Conservation (phyloP, 2,329 filamentous ascomycete genomes). For the Chrysosporium queenslandicum region DNA sequence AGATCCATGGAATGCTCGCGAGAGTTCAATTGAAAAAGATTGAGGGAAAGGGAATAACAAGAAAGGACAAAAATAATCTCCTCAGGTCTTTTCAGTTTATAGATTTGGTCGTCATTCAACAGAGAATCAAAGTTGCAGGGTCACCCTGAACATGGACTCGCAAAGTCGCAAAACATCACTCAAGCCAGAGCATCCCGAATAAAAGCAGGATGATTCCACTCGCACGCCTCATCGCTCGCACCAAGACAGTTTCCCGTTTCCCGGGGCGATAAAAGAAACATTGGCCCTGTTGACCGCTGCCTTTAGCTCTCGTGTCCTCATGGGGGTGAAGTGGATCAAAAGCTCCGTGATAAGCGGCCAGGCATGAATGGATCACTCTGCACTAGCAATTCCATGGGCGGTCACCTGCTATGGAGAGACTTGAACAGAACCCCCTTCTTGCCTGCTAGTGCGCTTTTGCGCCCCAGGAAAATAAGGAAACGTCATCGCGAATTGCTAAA, state of each 20-base stretch:
- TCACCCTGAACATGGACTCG: not conserved
- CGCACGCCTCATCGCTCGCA: not conserved
- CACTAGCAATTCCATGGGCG: slow-evolving; percentile 8
- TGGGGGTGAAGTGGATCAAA: slow-evolving; percentile 32
- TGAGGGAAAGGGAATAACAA: not conserved
- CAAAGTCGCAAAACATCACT: not conserved
- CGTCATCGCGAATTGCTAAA: not conserved
- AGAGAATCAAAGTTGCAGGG: slow-evolving; percentile 13
- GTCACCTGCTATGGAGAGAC: slow-evolving; percentile 2
- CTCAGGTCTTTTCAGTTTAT: slow-evolving; percentile 41
- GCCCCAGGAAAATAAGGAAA: not conserved
- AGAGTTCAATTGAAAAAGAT: not conserved
- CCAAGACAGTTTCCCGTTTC: not conserved
- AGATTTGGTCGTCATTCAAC: slow-evolving; percentile 32
- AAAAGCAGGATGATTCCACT: slow-evolving; percentile 6
- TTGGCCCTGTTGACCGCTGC: slow-evolving; percentile 30
- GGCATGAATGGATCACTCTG: not conserved
- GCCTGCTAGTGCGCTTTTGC: slow-evolving; percentile 7
- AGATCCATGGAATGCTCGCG: not conserved
- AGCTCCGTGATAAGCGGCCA: slow-evolving; percentile 32
- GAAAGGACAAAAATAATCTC: slow-evolving; percentile 17
- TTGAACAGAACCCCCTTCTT: slow-evolving; percentile 1
- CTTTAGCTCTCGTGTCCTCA: slow-evolving; percentile 38
- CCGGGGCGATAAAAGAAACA: not conserved
- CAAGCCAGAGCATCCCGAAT: not conserved